These are phyloP conservation scores for Monascus ruber DNA, from an alignment of 2,329 filamentous ascomycete genomes.

Conservation along the genomic window DNA sequence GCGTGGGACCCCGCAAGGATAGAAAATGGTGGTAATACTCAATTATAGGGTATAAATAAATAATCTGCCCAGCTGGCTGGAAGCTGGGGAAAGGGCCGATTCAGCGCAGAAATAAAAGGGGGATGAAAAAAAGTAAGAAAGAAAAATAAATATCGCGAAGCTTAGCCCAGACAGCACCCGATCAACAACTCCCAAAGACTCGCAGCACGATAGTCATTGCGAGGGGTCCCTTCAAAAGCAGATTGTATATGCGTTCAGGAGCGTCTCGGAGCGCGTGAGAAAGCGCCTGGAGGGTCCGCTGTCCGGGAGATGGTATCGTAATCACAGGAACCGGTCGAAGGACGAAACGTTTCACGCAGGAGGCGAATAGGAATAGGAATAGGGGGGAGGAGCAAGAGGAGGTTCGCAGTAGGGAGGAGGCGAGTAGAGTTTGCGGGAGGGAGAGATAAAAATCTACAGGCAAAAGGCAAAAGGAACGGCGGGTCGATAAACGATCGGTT, in stretches of 20 bases:
- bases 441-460: background rate
- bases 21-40: too few relatives aligned
- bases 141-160: slow-evolving; percentile 12
- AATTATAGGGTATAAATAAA: too few relatives aligned
- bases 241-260: too few relatives aligned
- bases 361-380: too few relatives aligned
- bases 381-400: too few relatives aligned
- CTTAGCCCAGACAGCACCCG: slow-evolving; percentile 12
- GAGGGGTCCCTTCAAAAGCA: slow-evolving; percentile 2
- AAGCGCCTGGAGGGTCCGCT: too few relatives aligned
- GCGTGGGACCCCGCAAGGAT: too few relatives aligned
- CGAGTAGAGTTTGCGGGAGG: background rate
- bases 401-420: background rate
- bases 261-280: too few relatives aligned
- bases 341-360: too few relatives aligned
- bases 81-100: too few relatives aligned
- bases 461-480: background rate
- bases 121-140: slow-evolving; percentile 10
- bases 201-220: slow-evolving; percentile 18
- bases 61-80: background rate
- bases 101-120: background rate
- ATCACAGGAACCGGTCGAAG: too few relatives aligned
- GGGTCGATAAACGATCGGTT: background rate
- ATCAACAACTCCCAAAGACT: slow-evolving; percentile 20
- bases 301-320: too few relatives aligned